These are phyloP conservation scores for Colletotrichum viniferum DNA, from an alignment of 2,329 filamentous ascomycete species.

Conservation along the genomic window DNA sequence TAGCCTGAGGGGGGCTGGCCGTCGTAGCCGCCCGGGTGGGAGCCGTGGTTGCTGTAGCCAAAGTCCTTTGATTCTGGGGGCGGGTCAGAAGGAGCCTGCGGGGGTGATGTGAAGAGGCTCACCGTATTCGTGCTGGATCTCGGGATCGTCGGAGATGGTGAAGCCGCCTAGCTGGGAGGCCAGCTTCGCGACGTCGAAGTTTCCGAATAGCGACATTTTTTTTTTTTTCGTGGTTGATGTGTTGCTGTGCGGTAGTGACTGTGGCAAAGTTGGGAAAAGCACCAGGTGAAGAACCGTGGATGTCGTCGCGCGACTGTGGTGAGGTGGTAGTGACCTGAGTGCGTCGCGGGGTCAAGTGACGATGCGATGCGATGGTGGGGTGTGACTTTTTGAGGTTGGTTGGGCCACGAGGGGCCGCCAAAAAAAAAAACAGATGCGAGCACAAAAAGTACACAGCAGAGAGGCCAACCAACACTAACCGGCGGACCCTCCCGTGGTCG, in stretches of 20 bases:
- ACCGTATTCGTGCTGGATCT: constrained; percentile 27
- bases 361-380: neutral
- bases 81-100: neutral
- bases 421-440: neutral
- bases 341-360: constrained; percentile 15
- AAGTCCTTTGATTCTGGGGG: constrained; percentile 9
- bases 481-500: neutral
- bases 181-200: constrained; percentile 33
- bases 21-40: constrained; percentile 6
- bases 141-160: constrained; percentile 34
- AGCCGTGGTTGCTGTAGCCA: constrained; percentile 16
- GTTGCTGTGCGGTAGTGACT: constrained; percentile 1
- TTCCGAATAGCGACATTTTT: constrained; percentile 16
- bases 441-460: neutral
- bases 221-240: neutral
- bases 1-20: constrained; percentile 20
- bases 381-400: neutral
- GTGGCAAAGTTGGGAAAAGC: neutral
- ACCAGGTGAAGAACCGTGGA: neutral
- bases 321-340: neutral
- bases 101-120: neutral
- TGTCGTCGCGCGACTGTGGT: neutral
- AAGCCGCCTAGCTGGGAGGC: constrained; percentile 45
- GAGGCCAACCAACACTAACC: neutral
- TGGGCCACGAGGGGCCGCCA: neutral